phyloP scores from a whole-genome alignment of 352 stramenopile genomes.

The Pythium chondricola region DNA sequence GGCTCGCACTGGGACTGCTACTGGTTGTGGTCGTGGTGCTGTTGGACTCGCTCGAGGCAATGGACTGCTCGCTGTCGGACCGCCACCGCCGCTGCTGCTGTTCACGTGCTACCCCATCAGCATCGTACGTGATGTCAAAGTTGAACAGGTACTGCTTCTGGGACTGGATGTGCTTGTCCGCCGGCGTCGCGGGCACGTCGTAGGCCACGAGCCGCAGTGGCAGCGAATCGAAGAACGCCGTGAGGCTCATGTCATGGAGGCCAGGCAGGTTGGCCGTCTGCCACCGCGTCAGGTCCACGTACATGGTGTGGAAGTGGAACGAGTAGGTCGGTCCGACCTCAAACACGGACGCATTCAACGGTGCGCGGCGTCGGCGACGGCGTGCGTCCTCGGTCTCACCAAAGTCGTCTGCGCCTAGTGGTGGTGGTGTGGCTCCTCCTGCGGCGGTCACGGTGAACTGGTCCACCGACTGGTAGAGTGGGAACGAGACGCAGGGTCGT shows the following conservation, averaged over 20 bases:
- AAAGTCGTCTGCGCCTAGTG: slow-evolving; percentile 51
- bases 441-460: slow-evolving; percentile 67
- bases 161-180: slow-evolving; percentile 37
- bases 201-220: slow-evolving; percentile 74
- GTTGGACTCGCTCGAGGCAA: slow-evolving; percentile 15
- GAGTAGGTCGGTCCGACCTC: slow-evolving; percentile 70
- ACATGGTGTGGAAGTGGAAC: slow-evolving; percentile 89
- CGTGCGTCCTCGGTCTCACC: slow-evolving; percentile 50
- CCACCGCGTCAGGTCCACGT: slow-evolving; percentile 76
- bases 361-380: slow-evolving; percentile 31
- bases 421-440: slow-evolving; percentile 43
- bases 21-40: slow-evolving; percentile 1
- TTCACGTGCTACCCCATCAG: background rate
- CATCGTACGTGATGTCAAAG: slow-evolving; percentile 65
- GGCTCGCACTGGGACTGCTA: slow-evolving; percentile 1
- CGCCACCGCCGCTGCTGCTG: slow-evolving; percentile 11
- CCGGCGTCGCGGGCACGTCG: slow-evolving; percentile 20
- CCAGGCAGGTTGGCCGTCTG: slow-evolving; percentile 75
- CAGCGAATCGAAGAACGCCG: slow-evolving; percentile 73
- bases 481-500: slow-evolving; percentile 62
- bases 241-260: slow-evolving; percentile 64
- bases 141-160: slow-evolving; percentile 79
- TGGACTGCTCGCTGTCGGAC: slow-evolving; percentile 16
- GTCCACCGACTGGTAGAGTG: slow-evolving; percentile 74
- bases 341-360: slow-evolving; percentile 43